Base-by-base conservation (phyloP, 768 basidiomycete genomes). In the Trametes gibbosa region DNA sequence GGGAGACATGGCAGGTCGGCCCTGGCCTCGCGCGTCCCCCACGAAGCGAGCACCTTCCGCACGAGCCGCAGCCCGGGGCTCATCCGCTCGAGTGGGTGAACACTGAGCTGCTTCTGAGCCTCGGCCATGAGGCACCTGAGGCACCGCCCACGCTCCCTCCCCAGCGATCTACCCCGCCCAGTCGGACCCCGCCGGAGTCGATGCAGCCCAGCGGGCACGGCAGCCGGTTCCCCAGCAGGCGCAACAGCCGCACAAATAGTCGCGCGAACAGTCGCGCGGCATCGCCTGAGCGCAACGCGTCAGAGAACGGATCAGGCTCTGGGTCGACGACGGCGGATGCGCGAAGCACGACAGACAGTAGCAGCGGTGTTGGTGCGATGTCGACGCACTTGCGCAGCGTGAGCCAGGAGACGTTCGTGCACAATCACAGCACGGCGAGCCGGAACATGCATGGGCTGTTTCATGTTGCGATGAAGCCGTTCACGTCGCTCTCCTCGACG, bases 11-110 rank as follows among this genome's bases (percentile, higher is more conserved):
- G 64, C 61, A 56, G 37, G 50, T 62, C 52, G 42, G 54, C 46
- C 62, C 50, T 5, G 50, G 48, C 10, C 59, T 32, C 46, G 27
- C 56, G 12, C 49, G 53, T 14, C 57, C 63, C 16, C 54, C 59
- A 41, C 49, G 55, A 35, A 43, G 56, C 47, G 65, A 57, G 41
- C 67, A 73, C 42, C 67, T 72, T n/a, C 66, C 70, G 19, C 57
- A 65, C 23, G 74, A 16, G 69, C 81, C 21, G 77, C 75, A 51
- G 64, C 73, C 42, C 73, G 73, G 62, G 37, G 57, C 58, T 55
- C 75, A 79, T 0, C 80, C 84, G 3, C 77, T 90, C 52, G 86
- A 90, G 52, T 92, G 89, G 85, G 83, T 92, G 56, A 92, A 94
- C 71, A 89, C 89, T 5, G 94, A 95, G 73, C 80, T 96, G 3